phyloP scores from a whole-genome alignment of 768 basidiomycete genomes.

The Dioszegia aurantiaca region DNA sequence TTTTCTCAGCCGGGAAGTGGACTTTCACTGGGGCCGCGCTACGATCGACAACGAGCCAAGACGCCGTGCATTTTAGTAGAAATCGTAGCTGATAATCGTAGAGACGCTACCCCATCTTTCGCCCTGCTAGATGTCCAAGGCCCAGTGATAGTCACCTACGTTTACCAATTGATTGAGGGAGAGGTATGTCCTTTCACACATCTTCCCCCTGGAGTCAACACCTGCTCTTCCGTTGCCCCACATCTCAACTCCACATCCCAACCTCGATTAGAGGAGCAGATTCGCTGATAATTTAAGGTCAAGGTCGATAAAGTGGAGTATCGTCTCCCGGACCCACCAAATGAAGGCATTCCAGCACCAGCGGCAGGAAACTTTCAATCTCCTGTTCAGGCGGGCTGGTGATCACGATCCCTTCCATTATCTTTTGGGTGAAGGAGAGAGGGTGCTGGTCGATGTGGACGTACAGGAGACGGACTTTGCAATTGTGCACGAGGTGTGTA shows the following conservation, averaged over 20 bases:
- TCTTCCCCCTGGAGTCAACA: background rate
- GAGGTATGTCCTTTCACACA: slow-evolving; percentile 61
- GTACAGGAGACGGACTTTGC: too few species aligned
- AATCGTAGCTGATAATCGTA: slow-evolving; percentile 44
- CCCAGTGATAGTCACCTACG: slow-evolving; percentile 92
- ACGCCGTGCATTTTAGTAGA: too few species aligned
- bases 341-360: background rate
- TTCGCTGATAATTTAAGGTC: slow-evolving; percentile 37
- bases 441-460: too few species aligned
- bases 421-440: background rate
- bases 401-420: background rate
- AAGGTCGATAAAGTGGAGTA: slow-evolving; percentile 55
- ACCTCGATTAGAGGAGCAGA: background rate
- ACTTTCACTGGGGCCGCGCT: too few species aligned
- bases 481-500: too few species aligned
- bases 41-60: too few species aligned
- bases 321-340: slow-evolving; percentile 47
- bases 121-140: slow-evolving; percentile 98
- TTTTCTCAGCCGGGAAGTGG: too few species aligned
- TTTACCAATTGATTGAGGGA: slow-evolving; percentile 89
- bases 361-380: background rate
- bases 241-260: too few species aligned
- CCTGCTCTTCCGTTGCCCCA: background rate
- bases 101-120: slow-evolving; percentile 87
- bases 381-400: slow-evolving; percentile 36